phyloP scores from a whole-genome alignment of 2,329 filamentous ascomycete genomes.

The Microcyclosporella mali region DNA sequence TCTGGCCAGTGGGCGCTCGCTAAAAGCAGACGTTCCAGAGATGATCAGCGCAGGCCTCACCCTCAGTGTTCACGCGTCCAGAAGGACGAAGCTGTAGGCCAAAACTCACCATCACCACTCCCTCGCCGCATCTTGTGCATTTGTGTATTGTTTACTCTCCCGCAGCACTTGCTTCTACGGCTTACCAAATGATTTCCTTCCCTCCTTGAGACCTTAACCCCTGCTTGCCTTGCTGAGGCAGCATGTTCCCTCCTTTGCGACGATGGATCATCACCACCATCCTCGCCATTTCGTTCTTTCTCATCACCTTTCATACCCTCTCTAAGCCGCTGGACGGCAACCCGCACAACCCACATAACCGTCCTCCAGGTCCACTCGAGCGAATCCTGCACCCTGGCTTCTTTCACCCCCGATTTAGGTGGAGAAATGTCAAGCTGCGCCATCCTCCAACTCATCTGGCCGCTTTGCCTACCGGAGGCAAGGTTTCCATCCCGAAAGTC shows the following conservation, averaged over 20 bases:
- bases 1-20: too few species aligned
- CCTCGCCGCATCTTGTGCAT: too few species aligned
- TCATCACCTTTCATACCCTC: conserved; percentile 15
- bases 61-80: too few species aligned
- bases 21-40: too few species aligned
- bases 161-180: background rate
- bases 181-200: background rate
- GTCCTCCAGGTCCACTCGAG: conserved; percentile 10
- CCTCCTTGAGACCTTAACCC: conserved; percentile 3
- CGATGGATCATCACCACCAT: conserved; percentile 22
- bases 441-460: conserved; percentile 77
- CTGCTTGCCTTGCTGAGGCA: conserved; percentile 5
- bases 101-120: too few species aligned
- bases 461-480: conserved; percentile 62
- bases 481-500: conserved; percentile 65
- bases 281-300: conserved; percentile 18
- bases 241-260: conserved; percentile 24
- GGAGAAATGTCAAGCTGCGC: conserved; percentile 25
- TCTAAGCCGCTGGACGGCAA: background rate
- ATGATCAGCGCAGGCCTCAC: too few species aligned
- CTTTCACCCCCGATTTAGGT: conserved; percentile 26
- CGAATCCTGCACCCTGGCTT: conserved; percentile 21
- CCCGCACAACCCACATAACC: conserved; percentile 1
- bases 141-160: too few species aligned
- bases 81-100: too few species aligned